phyloP scores from a whole-genome alignment of 2,329 filamentous ascomycete genomes.

The Thyridium curvatum region DNA sequence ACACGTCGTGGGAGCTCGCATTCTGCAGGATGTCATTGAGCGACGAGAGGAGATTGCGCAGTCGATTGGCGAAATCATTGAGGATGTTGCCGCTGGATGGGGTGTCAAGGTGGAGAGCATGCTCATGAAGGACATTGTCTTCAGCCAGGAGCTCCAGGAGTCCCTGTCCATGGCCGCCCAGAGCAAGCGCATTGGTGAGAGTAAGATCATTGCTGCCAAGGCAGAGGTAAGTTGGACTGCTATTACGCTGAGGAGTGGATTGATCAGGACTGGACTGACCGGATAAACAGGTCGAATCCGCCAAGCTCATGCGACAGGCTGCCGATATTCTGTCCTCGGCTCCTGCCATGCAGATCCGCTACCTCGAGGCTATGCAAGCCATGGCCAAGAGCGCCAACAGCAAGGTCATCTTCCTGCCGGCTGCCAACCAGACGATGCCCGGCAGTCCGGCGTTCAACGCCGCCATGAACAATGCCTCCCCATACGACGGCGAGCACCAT shows the following conservation, averaged over 20 bases:
- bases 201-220: slow-evolving; percentile 95
- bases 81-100: slow-evolving; percentile 90
- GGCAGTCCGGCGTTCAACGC: slow-evolving; percentile 31
- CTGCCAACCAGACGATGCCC: slow-evolving; percentile 54
- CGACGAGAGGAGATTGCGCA: slow-evolving; percentile 94
- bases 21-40: slow-evolving; percentile 97
- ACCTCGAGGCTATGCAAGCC: slow-evolving; percentile 96
- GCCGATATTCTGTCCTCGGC: slow-evolving; percentile 89
- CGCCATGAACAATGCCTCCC: slow-evolving; percentile 30
- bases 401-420: slow-evolving; percentile 81
- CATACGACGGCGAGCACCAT: slow-evolving; percentile 38
- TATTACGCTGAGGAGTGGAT: slow-evolving; percentile 1
- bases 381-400: slow-evolving; percentile 93
- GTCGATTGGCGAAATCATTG: slow-evolving; percentile 94
- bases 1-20: slow-evolving; percentile 91
- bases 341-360: slow-evolving; percentile 96
- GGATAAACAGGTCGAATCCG: slow-evolving; percentile 66
- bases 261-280: background rate
- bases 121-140: slow-evolving; percentile 99
- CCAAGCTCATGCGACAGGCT: slow-evolving; percentile 88
- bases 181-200: slow-evolving; percentile 96
- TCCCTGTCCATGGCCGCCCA: slow-evolving; percentile 97
- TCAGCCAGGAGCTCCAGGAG: slow-evolving; percentile 91
- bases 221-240: slow-evolving; percentile 56
- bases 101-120: slow-evolving; percentile 95